Percentiles rank a stretch among this genome's conserved stretches.
phyloP scores from a whole-genome alignment of 148 eudicot genomes.

The Pouteria glomerata region DNA sequence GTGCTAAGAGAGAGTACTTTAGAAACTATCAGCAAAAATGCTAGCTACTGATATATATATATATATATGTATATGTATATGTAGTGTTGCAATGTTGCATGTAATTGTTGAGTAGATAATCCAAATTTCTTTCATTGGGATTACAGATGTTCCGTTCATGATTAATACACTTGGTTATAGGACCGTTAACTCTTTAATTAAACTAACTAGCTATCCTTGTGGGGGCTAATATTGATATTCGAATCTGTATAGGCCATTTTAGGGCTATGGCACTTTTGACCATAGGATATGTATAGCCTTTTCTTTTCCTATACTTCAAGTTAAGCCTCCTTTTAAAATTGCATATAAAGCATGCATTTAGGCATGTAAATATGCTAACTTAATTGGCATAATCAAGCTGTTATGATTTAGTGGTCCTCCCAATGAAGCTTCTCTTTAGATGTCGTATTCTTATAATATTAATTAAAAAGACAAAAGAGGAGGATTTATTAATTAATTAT shows the following conservation, averaged over 20 bases:
- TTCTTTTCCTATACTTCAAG: constrained; percentile 17
- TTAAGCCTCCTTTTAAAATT: background rate
- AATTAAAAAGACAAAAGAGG: background rate
- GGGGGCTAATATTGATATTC: background rate
- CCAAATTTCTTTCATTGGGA: background rate
- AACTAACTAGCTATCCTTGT: background rate
- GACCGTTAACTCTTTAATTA: constrained; percentile 4
- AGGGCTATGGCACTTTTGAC: constrained; percentile 23
- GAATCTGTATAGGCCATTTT: constrained; percentile 2
- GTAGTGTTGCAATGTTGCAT: too few relatives aligned
- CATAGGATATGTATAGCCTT: constrained; percentile 13
- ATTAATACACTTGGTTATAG: background rate
- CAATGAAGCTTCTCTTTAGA: constrained; percentile 5
- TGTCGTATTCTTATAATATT: background rate
- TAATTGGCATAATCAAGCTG: constrained; percentile 17
- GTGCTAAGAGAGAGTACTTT: too few relatives aligned
- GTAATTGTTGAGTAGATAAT: background rate
- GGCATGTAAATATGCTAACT: background rate
- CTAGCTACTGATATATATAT: too few relatives aligned
- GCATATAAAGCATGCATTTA: constrained; percentile 2
- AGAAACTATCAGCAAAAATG: too few relatives aligned
- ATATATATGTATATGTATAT: too few relatives aligned
- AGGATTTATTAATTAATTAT: background rate
- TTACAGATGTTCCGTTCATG: background rate
- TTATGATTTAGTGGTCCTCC: constrained; percentile 21